A percentile compares a stretch with the other conserved stretches of the same genome.
phyloP scores from a whole-genome alignment of 371 early-diverging fungal species.

The Mucor circinelloides region DNA sequence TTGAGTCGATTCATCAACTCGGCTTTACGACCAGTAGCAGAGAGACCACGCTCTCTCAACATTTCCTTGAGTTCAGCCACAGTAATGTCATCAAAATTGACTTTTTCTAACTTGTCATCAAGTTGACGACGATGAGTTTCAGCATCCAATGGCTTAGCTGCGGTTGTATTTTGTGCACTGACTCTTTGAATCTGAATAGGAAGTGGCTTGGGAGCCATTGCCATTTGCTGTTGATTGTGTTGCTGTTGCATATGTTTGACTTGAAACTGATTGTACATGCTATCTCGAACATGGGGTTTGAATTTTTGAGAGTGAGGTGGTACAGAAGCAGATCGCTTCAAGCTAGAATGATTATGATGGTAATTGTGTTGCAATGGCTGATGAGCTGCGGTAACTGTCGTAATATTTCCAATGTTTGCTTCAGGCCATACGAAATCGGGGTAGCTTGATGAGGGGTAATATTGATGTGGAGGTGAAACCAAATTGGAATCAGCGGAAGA shows the following conservation, averaged over 20 bases:
- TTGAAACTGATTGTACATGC: constrained; percentile 13
- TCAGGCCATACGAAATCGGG: neutral
- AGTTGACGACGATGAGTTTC: constrained; percentile 24
- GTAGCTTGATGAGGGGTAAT: constrained; percentile 1
- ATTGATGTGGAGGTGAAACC: constrained; percentile 23
- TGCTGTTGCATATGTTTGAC: neutral
- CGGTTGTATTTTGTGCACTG: neutral
- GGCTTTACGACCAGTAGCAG: constrained; percentile 68
- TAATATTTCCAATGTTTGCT: neutral
- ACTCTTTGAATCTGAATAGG: constrained; percentile 32
- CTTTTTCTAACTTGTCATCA: constrained; percentile 48
- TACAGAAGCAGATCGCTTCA: constrained; percentile 24
- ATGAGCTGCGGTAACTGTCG: neutral
- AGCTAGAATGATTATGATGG: neutral
- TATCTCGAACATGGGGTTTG: constrained; percentile 12
- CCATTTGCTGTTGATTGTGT: neutral
- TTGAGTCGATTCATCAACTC: constrained; percentile 61
- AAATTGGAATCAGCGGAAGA: constrained; percentile 25
- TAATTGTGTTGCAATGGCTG: neutral
- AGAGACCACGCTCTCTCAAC: constrained; percentile 59
- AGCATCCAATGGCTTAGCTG: constrained; percentile 13
- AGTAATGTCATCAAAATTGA: constrained; percentile 73
- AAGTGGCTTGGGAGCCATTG: constrained; percentile 5
- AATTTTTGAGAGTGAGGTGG: constrained; percentile 20
- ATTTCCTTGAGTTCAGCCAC: constrained; percentile 72